Evolutionary conservation across 2,329 filamentous ascomycete genomes (phyloP).

Genomic region (Cordyceps fumosorosea): DNA sequence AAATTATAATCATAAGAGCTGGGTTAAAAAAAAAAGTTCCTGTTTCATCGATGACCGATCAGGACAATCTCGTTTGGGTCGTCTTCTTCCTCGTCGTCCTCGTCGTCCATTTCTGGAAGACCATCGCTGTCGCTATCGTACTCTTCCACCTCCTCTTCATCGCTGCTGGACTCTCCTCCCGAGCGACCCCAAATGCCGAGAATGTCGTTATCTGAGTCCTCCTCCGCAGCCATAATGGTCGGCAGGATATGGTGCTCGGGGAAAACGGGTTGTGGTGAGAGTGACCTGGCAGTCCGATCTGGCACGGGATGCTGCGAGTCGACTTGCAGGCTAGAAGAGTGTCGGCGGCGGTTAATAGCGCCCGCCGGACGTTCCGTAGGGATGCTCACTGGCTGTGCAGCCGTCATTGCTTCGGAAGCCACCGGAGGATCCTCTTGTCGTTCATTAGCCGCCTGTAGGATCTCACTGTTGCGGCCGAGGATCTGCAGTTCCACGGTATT

Average conservation of each 20-base stretch:
- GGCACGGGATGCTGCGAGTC: slow-evolving; percentile 28
- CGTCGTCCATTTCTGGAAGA: slow-evolving; percentile 34
- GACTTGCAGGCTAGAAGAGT: slow-evolving; percentile 31
- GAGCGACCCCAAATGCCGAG: slow-evolving; percentile 49
- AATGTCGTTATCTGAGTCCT: slow-evolving; percentile 49
- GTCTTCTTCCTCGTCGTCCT: slow-evolving; percentile 42
- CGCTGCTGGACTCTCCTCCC: slow-evolving; percentile 39
- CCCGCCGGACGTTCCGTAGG: slow-evolving; percentile 6
- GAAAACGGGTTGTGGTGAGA: slow-evolving; percentile 31
- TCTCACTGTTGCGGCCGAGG: slow-evolving; percentile 35
- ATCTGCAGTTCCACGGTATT: slow-evolving; percentile 63
- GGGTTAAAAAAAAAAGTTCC: background rate
- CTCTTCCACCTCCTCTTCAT: slow-evolving; percentile 35
- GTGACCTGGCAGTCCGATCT: slow-evolving; percentile 38
- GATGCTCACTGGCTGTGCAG: slow-evolving; percentile 19
- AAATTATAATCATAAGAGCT: background rate
- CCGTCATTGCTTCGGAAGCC: background rate
- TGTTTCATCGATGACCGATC: slow-evolving; percentile 34
- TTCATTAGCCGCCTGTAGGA: slow-evolving; percentile 23
- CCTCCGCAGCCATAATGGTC: slow-evolving; percentile 25
- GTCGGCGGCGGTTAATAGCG: slow-evolving; percentile 27
- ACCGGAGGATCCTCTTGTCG: slow-evolving; percentile 14
- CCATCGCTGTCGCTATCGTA: slow-evolving; percentile 37
- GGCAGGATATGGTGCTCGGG: slow-evolving; percentile 22
- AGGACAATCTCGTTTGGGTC: slow-evolving; percentile 43